These are phyloP conservation scores for Kwoniella sp. DNA, from an alignment of 768 basidiomycete genomes.

Conservation along the genomic window DNA sequence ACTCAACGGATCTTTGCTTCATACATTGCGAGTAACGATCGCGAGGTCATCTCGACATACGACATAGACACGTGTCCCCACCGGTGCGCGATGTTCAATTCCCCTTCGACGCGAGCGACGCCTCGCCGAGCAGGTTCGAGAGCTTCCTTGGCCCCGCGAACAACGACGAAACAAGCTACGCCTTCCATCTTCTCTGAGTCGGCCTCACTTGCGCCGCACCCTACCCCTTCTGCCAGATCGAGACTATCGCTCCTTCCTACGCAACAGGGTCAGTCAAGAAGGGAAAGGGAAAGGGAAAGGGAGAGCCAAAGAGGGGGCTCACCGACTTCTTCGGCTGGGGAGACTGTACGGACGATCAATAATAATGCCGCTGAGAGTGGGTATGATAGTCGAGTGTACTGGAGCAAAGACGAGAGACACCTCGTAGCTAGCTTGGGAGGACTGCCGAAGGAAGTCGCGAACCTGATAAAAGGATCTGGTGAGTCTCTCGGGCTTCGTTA, in stretches of 20 bases:
- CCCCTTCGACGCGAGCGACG: conserved; percentile 38
- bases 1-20: too few relatives aligned
- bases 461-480: conserved; percentile 40
- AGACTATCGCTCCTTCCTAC: background rate
- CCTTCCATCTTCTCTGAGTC: conserved; percentile 39
- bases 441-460: conserved; percentile 41
- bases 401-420: conserved; percentile 37
- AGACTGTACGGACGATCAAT: conserved; percentile 31
- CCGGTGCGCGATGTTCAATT: conserved; percentile 36
- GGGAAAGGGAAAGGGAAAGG: conserved; percentile 9
- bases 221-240: conserved; percentile 34
- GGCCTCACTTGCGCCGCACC: conserved; percentile 21
- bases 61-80: background rate
- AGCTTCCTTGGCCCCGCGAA: conserved; percentile 19
- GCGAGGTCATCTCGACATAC: too few relatives aligned
- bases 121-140: conserved; percentile 26
- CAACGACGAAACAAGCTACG: conserved; percentile 16
- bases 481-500: too few relatives aligned
- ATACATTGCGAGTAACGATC: too few relatives aligned
- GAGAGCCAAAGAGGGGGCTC: conserved; percentile 23
- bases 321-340: conserved; percentile 44
- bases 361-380: conserved; percentile 24
- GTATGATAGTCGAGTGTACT: conserved; percentile 23
- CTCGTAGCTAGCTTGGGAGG: conserved; percentile 32
- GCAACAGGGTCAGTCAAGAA: too few relatives aligned